Base-by-base conservation (phyloP, 148 eudicot species). In the Nepenthes gracilis region DNA sequence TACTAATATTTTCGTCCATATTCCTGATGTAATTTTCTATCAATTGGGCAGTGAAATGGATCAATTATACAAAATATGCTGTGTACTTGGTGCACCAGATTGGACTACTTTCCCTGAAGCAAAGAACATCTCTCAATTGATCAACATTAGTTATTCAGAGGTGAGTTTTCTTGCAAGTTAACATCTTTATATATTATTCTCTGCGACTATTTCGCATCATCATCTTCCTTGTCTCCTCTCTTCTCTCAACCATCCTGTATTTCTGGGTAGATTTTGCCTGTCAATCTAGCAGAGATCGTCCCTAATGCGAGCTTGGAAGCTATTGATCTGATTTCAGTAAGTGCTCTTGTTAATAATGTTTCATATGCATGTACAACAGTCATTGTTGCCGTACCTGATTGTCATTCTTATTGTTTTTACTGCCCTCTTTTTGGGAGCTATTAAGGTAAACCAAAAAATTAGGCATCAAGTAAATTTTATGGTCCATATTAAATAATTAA, bases 291-390 rank as follows among this genome's bases (percentile, higher is more conserved):
- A 47, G 80, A 79, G 55, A 64, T 91, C 47, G 80, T 91, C 54
- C 95, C 97, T 43, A 87, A 80, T 69, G 93, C 87, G 23, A 87
- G 93, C 77, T 71, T 72, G 70, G 92, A 91, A 75, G 96, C 97
- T 76, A 74, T 87, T 66, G 87, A 91, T 75, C 75, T 91, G 68
- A 87, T 91, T 58, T 79, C 75, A 77, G 97, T 91, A 71, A 58
- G 84, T 69, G 32, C 57, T 72, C 56, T 65, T 58, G 63, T 15
- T 45, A 51, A 36, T 7, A 14, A 57, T 15, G n/a, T 53, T 51
- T 40, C 45, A 23, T 23, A 23, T 23, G 23, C 23, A 23, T 40
- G 8, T 40, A 3, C 45, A 4, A 40, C 4, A 4, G 45, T 40
- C 4, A 40, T 40, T 40, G 6, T 8, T 40, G 6, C 45, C 8